These are phyloP conservation scores for Fusarium dlaminii DNA, from an alignment of 2,329 filamentous ascomycete species.

Conservation along the genomic window DNA sequence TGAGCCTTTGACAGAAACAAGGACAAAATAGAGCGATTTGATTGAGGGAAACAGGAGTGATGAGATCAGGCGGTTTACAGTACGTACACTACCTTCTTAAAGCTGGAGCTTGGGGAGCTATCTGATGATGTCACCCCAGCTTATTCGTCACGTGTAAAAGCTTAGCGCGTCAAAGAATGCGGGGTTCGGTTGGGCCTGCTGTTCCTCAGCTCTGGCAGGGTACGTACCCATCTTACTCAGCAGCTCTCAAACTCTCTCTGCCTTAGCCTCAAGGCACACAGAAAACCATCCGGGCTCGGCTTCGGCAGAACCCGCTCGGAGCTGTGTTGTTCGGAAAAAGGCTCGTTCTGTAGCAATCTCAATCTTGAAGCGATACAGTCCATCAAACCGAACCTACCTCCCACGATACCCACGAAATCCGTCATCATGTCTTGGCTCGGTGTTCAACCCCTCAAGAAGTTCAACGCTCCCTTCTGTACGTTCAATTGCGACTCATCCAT, in stretches of 20 bases:
- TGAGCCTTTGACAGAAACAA: conserved; percentile 3
- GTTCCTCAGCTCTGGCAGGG: conserved; percentile 9
- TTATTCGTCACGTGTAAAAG: conserved; percentile 36
- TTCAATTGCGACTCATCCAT: conserved; percentile 51
- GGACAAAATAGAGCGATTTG: conserved; percentile 39
- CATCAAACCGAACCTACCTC: conserved; percentile 50
- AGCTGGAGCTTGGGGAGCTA: conserved; percentile 42
- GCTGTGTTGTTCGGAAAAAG: conserved; percentile 50
- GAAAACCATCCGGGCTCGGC: conserved; percentile 40
- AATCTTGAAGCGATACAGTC: conserved; percentile 42
- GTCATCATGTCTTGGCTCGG: conserved; percentile 80
- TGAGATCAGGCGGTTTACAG: conserved; percentile 21
- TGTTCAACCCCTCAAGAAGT: conserved; percentile 76
- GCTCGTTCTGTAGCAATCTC: conserved; percentile 52
- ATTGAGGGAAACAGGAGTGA: conserved; percentile 17
- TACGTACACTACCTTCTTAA: conserved; percentile 45
- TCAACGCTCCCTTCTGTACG: conserved; percentile 80
- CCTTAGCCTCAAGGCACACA: conserved; percentile 44
- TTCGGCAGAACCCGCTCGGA: conserved; percentile 50
- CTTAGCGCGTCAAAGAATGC: conserved; percentile 41
- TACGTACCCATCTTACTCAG: conserved; percentile 31
- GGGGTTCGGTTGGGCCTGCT: conserved; percentile 40
- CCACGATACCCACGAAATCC: conserved; percentile 51
- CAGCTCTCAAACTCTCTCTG: background rate
- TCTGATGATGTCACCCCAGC: conserved; percentile 41